Conservation (phyloP, 1,284 basidiomycete genomes). For the Vanrija humicola region DNA sequence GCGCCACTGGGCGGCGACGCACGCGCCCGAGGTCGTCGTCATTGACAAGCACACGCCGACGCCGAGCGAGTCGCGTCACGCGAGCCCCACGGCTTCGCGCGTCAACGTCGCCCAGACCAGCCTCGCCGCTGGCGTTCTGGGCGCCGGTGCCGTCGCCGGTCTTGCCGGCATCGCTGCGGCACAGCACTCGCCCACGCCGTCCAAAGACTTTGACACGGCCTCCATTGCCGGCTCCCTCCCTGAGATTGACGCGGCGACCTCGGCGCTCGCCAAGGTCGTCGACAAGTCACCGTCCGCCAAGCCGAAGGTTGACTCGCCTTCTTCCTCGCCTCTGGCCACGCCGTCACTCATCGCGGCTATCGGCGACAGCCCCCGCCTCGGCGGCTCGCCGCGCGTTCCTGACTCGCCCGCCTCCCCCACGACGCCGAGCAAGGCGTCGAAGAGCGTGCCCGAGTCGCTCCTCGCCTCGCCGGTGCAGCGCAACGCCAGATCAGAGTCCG, state of each 20-base stretch:
- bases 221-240: background rate
- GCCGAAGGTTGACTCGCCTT: background rate
- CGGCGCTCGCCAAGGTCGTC: constrained; percentile 2
- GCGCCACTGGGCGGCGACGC: constrained; percentile 48
- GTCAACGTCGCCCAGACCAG: background rate
- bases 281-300: background rate
- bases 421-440: background rate
- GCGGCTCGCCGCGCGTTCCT: background rate
- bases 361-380: background rate
- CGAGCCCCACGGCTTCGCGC: background rate
- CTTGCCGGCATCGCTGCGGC: background rate
- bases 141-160: background rate
- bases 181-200: too few species aligned
- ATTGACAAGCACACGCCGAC: background rate
- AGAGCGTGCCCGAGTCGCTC: too few species aligned
- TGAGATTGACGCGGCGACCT: constrained; percentile 7
- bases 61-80: background rate
- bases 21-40: background rate
- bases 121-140: background rate
- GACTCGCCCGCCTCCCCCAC: background rate
- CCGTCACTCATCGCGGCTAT: background rate
- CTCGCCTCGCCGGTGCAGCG: too few species aligned
- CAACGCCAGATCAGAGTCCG: background rate
- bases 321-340: too few species aligned
- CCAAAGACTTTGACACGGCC: background rate